phyloP scores from a whole-genome alignment of 257 asterid species.

The Petrea volubilis region DNA sequence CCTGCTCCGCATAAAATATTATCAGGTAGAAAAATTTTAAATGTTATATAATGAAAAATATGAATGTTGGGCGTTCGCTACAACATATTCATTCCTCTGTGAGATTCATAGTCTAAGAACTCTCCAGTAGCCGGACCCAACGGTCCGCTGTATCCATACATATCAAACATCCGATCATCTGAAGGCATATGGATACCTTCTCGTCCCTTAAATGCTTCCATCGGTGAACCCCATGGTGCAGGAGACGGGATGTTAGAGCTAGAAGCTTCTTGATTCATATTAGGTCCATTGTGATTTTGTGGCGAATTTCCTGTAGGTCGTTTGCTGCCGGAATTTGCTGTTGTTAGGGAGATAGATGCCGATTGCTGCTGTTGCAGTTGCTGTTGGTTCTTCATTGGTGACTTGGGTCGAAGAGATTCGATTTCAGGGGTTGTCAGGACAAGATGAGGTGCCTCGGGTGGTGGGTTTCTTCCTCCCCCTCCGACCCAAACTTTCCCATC shows the following conservation, averaged over 20 bases:
- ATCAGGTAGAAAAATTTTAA: not conserved
- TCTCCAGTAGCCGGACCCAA: constrained; percentile 55
- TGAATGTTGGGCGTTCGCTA: constrained; percentile 29
- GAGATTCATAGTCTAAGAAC: constrained; percentile 55
- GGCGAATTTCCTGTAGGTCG: constrained; percentile 73
- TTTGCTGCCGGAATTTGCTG: constrained; percentile 60
- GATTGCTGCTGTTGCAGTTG: constrained; percentile 71
- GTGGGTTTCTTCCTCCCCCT: constrained; percentile 97
- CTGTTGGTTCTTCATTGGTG: constrained; percentile 98
- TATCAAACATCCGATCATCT: constrained; percentile 58
- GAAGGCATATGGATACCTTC: constrained; percentile 52
- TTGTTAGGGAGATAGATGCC: constrained; percentile 63
- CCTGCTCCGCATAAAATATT: not conserved
- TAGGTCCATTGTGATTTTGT: constrained; percentile 44
- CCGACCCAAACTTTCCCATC: constrained; percentile 97
- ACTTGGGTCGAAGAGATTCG: constrained; percentile 90
- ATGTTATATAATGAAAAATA: not conserved
- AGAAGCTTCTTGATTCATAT: constrained; percentile 65
- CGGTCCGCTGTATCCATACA: constrained; percentile 54
- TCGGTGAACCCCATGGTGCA: constrained; percentile 66
- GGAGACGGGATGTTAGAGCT: constrained; percentile 55
- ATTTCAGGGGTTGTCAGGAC: constrained; percentile 91
- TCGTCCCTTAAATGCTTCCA: constrained; percentile 52
- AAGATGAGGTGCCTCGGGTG: constrained; percentile 96
- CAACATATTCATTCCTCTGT: constrained; percentile 64